Base-by-base conservation (phyloP, 306 rosid species). In the Betula pendula region DNA sequence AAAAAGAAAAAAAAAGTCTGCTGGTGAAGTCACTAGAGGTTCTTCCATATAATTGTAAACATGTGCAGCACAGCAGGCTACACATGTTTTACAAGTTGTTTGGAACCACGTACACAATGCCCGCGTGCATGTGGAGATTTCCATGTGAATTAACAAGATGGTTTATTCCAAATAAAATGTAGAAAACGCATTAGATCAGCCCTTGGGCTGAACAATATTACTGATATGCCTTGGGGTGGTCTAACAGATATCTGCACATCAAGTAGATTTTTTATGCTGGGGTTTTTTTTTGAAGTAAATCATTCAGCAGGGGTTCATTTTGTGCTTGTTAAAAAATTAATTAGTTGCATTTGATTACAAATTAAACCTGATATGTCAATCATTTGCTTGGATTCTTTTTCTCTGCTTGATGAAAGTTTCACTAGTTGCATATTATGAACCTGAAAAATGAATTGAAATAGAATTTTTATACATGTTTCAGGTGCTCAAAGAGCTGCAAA, bases 401-500 rank as follows among this genome's bases (percentile, higher is more conserved):
- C 24, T 14, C 2, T 33, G 22, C 59, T 51, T 8, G 15, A 8
- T 55, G 13, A 56, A 16, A 35, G 47, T 78, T 60, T 12, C 52
- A 1, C 72, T 52, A 38, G 24, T 51, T 33, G 27, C 9, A n/a
- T 24, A 22, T 19, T 20, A 25, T 67, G 51, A 38, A 68, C 5
- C 40, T 25, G 8, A 25, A 38, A 38, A 52, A 33, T 5, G 44
- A 56, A 63, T 19, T 24, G 60, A 74, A 51, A 12, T 4, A 65
- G 27, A 65, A 65, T 16, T 38, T 38, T n/a, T 8, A 19, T 35
- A 38, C 15, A 69, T 55, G 50, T 69, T 78, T 78, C 79, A 94
- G 98, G 82, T 94, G 98, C 81, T 89, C 90, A 68, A 90, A 89
- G 83, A 79, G 85, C 44, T 94, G 98, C 85, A 90, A 78, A 76